Evolutionary conservation across 163 green algal genomes (phyloP).

Genomic region (Scenedesmus sp.): DNA sequence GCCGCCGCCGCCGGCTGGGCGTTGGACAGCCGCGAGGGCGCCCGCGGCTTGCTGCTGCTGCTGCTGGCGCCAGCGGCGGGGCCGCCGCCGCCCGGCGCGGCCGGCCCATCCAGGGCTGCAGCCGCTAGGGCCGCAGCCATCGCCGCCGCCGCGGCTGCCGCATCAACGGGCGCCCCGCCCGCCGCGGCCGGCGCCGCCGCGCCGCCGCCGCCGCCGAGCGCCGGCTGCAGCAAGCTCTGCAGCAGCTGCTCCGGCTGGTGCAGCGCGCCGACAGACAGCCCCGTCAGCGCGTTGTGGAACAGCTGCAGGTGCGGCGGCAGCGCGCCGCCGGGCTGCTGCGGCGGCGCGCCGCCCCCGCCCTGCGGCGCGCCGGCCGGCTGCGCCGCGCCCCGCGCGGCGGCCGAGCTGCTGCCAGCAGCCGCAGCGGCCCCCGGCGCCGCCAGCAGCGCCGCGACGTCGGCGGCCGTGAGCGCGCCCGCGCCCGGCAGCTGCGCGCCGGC

Average conservation of each 20-base stretch:
- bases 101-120: background rate
- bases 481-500: no score
- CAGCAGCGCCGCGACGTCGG: background rate
- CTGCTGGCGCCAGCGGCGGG: background rate
- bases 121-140: background rate
- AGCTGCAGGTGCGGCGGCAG: conserved; percentile 23
- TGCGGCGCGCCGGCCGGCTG: background rate
- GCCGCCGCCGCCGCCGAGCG: background rate
- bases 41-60: conserved; percentile 1
- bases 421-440: background rate
- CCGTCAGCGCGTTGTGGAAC: background rate
- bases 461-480: no score
- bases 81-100: background rate
- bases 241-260: conserved; percentile 4
- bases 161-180: background rate
- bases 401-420: background rate
- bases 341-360: background rate
- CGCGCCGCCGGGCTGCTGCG: background rate
- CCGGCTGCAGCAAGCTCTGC: conserved; percentile 2
- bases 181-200: background rate
- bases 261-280: background rate
- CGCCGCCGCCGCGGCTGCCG: background rate
- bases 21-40: background rate
- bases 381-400: background rate
- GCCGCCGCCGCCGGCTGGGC: background rate